Base-by-base conservation (phyloP, 2,329 filamentous ascomycete species). In the Dissoconium aciculare region DNA sequence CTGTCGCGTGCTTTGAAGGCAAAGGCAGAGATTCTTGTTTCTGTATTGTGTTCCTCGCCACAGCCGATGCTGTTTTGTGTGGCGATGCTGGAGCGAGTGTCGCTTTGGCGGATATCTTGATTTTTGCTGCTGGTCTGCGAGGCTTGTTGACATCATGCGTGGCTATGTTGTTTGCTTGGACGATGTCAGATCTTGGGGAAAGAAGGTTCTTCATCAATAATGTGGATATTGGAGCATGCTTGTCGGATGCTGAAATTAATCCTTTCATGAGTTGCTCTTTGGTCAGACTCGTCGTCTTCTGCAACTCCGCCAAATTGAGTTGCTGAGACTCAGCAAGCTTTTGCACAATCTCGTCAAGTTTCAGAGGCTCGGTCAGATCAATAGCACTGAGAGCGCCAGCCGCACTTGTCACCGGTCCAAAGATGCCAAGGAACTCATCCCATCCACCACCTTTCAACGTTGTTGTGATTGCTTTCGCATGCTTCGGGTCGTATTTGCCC, bases 391-490 rank as follows among this genome's bases (percentile, higher is more conserved):
- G 42, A 2, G 61, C 61, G 39, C 60, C 62, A 42, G 62, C 57
- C 11, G 63, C 56, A n/a, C 60, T 60, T 4, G 60, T 64, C 27
- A 66, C 59, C 0, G 62, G 62, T 1, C 61, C 61, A 39, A 65
- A 66, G 16, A 66, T 65, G 36, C 60, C 60, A 26, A 65, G 51
- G 36, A 66, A 65, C 30, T 66, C 62, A 28, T 65, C 62, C 60
- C 60, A 61, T 14, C 59, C 61, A 6, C 58, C 58, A 6, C 55
- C 58, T 37, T 63, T 64, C 27, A 66, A 59, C 31, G 65, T 54
- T 1, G 62, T 64, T 15, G 60, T 57, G 26, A 66, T 64, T 15
- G 50, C 51, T 19, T 60, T 58, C 4, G 60, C 60, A 26, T 55
- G 42, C 33, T 55, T 41, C 46, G 55, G 35, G 44, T 54, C 21